Evolutionary conservation across 1,139 yeast species (phyloP), one percentile per base, ranked within the genome.

Genomic region (Scheffersomyces illinoinensis): DNA sequence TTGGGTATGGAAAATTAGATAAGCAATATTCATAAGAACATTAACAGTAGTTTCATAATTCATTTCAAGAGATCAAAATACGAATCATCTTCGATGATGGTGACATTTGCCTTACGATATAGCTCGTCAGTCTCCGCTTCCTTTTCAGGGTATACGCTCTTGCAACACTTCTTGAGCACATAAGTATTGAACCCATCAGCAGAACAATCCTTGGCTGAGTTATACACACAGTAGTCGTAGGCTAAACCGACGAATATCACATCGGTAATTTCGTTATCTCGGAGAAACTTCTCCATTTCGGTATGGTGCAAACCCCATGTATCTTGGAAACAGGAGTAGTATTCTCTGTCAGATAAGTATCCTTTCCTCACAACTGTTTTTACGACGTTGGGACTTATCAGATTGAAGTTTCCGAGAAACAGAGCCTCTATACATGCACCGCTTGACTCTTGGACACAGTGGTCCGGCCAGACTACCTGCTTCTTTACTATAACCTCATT

Each of bases 311-410:
- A 66, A 24, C 85, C 83, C 96, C 97, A 91, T 39, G 85, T 81
- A 71, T 93, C 98, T 57, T 82, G 78, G 71, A 93, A 93, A 50
- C 96, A 93, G n/a, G 97, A 91, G 69, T 93, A 93, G 71, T 89
- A 92, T 69, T 93, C 98, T 23, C 96, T 74, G 65, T 91, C 93
- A 26, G 76, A 76, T 46, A 88, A 72, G 60, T 79, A 82, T 0
- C 98, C 98, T 73, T 93, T 93, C 59, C 80, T 79, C 5, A 93
- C 86, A 1, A 85, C 71, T 0, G 75, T 66, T 53, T 71, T 72
- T 1, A 83, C 80, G 6, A 71, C 64, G 3, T 60, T 59, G 0
- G 66, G 64, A 39, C 62, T 62, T 18, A 75, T 54, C 55, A 60
- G 61, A 19, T 72, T 70, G 61, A 77, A 77, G 2, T 58, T 58